Evolutionary conservation across 1,139 yeast genomes (phyloP), one percentile per base, ranked within the genome.

Genomic region (Petasospora rhodanensis): DNA sequence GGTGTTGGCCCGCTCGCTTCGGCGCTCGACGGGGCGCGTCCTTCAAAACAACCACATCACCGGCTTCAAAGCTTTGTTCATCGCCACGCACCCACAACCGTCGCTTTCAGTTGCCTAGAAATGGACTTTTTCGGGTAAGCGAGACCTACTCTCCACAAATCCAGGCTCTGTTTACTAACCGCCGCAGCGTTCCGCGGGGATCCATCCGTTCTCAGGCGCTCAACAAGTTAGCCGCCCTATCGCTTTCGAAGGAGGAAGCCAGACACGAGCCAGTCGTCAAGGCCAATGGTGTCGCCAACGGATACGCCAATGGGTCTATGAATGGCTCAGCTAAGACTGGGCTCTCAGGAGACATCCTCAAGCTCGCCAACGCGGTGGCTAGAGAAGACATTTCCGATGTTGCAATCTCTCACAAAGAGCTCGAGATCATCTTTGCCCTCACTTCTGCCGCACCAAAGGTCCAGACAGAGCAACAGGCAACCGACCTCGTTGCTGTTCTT

Each of bases 361-460:
- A 37, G 31, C 35, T 51, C 11, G 31, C 45, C 3, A 37, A 37
- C 7, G 42, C 47, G 6, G 34, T 51, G 4, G 17, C 39, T 2
- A 25, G 29, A 9, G 26, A 31, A 4, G 47, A 48, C 26, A 35
- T 45, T 2, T 42, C 54, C 5, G 16, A 29, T 23, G 41, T 45
- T 21, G 53, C 54, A 24, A 47, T 51, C 26, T 38, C 51, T 5
- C 52, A 51, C 28, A 72, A 71, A 34, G 95, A 86, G 54, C 70
- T 78, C 50, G 95, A 87, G 51, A 76, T 80, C 6, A 59, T 87
- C 37, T 51, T 78, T 32, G 85, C 95, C 0, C 59, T 86, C 18
- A 74, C 84, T 35, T 68, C 68, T 16, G 65, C 85, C 14, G 68
- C 79, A 7, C 44, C 57, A 3, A 52, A 50, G 22, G 65, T 75